A percentile compares a stretch with the other conserved stretches of the same genome.
phyloP scores from a whole-genome alignment of 768 basidiomycete genomes.

The Serendipita sp. region DNA sequence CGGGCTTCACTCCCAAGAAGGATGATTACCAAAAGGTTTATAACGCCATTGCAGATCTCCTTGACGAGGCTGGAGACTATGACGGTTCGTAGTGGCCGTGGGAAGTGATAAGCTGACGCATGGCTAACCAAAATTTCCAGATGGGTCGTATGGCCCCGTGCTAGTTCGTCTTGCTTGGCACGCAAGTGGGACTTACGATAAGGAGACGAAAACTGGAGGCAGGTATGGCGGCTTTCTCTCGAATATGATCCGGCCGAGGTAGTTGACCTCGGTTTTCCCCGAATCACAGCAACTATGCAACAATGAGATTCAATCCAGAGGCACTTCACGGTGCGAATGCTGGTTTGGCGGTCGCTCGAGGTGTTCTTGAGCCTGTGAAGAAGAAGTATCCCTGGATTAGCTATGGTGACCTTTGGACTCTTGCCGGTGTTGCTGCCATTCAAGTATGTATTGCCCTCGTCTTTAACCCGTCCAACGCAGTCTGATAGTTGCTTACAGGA shows the following conservation, averaged over 20 bases:
- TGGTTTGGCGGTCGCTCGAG: constrained; percentile 66
- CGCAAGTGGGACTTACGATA: constrained; percentile 82
- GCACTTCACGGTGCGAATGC: constrained; percentile 68
- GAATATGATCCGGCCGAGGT: neutral
- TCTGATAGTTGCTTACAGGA: constrained; percentile 32
- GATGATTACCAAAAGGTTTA: constrained; percentile 94
- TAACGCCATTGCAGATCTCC: constrained; percentile 61
- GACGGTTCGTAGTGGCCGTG: constrained; percentile 42
- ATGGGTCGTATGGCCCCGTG: constrained; percentile 79
- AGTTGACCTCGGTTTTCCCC: neutral
- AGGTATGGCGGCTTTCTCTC: constrained; percentile 30
- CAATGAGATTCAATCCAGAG: constrained; percentile 94
- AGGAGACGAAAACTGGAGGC: constrained; percentile 57
- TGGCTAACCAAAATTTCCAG: constrained; percentile 21
- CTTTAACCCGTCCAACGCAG: neutral
- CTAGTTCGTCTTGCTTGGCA: constrained; percentile 89
- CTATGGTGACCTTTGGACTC: constrained; percentile 94
- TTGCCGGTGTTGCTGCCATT: constrained; percentile 80
- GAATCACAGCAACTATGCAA: constrained; percentile 71
- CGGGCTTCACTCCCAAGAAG: constrained; percentile 58
- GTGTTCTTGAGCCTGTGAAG: constrained; percentile 74
- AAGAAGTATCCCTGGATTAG: constrained; percentile 81
- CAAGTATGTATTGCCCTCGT: constrained; percentile 26
- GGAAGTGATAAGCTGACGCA: neutral
- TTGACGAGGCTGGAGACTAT: constrained; percentile 57